Evolutionary conservation across 768 basidiomycete genomes (phyloP).

Genomic region (Rhizopogon sp.): DNA sequence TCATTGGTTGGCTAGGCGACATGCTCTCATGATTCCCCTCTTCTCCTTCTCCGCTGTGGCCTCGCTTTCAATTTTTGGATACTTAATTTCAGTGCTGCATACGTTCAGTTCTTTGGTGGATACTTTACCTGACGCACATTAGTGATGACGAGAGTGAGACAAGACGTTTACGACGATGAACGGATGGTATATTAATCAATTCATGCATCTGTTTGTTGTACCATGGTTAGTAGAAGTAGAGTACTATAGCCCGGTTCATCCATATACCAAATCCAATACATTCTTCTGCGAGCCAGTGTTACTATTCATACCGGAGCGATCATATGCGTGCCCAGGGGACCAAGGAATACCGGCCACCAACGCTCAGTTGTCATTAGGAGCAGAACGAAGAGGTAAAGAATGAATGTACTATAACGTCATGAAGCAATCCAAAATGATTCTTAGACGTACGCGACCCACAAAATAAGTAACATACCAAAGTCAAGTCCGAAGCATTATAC

Average conservation of each 20-base stretch:
- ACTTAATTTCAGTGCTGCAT: not conserved
- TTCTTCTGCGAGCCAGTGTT: not conserved
- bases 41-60: not conserved
- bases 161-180: not conserved
- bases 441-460: not conserved
- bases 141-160: not conserved
- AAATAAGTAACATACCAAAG: not conserved
- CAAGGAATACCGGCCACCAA: not conserved
- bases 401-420: not conserved
- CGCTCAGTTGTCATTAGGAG: not conserved
- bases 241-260: not conserved
- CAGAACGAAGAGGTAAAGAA: not conserved
- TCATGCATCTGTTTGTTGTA: not conserved
- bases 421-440: not conserved
- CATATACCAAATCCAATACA: not conserved
- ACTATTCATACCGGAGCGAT: not conserved
- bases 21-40: conserved; percentile 9
- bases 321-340: not conserved
- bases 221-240: conserved; percentile 1
- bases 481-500: not conserved
- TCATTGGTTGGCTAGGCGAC: conserved; percentile 30
- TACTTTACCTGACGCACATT: not conserved
- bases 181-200: not conserved
- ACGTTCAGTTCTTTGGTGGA: not conserved
- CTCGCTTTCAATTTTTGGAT: not conserved